phyloP scores from a whole-genome alignment of 306 rosid species.

The Corylus heterophylla region DNA sequence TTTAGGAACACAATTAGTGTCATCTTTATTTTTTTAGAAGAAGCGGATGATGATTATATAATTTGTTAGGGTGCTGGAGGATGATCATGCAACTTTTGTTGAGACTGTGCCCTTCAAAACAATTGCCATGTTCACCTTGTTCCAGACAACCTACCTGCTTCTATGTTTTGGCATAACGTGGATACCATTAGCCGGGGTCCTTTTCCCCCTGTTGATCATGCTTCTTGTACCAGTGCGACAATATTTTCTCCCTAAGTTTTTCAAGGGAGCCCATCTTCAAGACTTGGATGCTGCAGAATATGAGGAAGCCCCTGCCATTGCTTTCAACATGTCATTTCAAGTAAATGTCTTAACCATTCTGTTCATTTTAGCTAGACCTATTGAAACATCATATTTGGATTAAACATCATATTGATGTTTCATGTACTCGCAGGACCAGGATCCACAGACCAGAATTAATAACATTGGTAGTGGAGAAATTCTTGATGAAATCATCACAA shows the following conservation, averaged over 20 bases:
- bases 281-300: constrained; percentile 90
- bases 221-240: constrained; percentile 95
- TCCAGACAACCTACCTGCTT: constrained; percentile 87
- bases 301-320: constrained; percentile 79
- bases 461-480: constrained; percentile 67
- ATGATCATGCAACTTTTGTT: constrained; percentile 72
- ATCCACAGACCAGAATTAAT: constrained; percentile 42
- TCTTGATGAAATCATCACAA: constrained; percentile 84
- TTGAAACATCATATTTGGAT: background rate
- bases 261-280: constrained; percentile 85
- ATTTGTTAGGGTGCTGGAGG: constrained; percentile 72
- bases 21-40: constrained; percentile 15
- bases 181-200: constrained; percentile 96
- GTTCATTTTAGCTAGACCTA: constrained; percentile 12
- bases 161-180: constrained; percentile 89
- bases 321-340: constrained; percentile 76
- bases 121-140: constrained; percentile 70
- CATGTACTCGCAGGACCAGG: constrained; percentile 42
- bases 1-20: background rate
- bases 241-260: constrained; percentile 78
- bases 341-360: constrained; percentile 43
- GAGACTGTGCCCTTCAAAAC: constrained; percentile 91
- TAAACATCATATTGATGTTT: background rate
- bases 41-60: constrained; percentile 7
- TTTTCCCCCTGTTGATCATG: constrained; percentile 92